Evolutionary conservation across 2,329 filamentous ascomycete genomes (phyloP), one percentile per base, ranked within the genome.

Genomic region (Fusarium devonianum): DNA sequence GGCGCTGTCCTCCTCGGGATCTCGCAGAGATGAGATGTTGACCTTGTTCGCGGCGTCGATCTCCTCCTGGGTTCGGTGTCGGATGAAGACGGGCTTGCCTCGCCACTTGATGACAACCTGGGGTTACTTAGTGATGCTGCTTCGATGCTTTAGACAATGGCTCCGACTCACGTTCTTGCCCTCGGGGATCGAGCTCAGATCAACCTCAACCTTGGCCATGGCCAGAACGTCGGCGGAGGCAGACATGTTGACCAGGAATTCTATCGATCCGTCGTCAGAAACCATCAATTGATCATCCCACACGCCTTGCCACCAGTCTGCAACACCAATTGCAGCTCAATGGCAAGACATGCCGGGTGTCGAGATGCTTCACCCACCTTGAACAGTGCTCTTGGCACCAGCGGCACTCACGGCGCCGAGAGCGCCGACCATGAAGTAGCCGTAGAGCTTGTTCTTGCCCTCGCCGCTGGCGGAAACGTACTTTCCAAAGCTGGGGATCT

Each of bases 231-330:
- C 94, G 77, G 94, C 94, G 56, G 94, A 99, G 59, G 94, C 94
- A 69, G 93, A 95, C 95, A 99, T 97, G 86, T 97, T 99, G 81
- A 96, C 91, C 62, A 99, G 84, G 85, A 99, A 99, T 80, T 99
- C 94, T 99, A 77, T 63, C 64, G 48, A 51, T 38, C 39, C 49
- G 55, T 35, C 36, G 55, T 65, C 63, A 71, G 71, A 26, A 61
- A 58, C 54, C 57, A 56, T 57, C 62, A 64, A 68, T 63, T 63
- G 57, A 45, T 49, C 50, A 39, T 26, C 12, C 43, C 14, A 6
- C 9, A 48, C 40, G 35, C 35, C 49, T 48, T 44, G 53, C 37
- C 22, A 12, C n/a, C 35, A 14, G 14, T 36, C 18, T 33, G 39
- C 39, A 53, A 45, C 17, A 25, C 54, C 63, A 65, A 68, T 68